phyloP scores from a whole-genome alignment of 768 basidiomycete species.

The Cystoderma amianthinum region DNA sequence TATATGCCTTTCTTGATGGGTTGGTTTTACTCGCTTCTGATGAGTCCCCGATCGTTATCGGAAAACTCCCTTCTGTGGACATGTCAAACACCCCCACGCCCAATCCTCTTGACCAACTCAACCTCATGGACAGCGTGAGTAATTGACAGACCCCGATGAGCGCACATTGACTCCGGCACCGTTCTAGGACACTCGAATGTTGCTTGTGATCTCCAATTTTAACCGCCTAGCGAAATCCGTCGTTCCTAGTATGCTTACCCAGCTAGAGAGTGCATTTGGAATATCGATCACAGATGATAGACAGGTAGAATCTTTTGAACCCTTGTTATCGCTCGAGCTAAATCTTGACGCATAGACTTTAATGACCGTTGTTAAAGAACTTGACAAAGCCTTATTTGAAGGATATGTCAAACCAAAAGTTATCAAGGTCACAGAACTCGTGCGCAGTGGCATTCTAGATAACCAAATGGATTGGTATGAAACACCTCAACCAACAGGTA shows the following conservation, averaged over 20 bases:
- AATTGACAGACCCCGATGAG: constrained; percentile 5
- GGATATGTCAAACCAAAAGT: constrained; percentile 82
- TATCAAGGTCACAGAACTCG: constrained; percentile 53
- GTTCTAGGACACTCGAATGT: constrained; percentile 72
- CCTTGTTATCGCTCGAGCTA: no score
- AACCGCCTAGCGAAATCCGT: constrained; percentile 61
- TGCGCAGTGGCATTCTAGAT: constrained; percentile 77
- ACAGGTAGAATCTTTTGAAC: no score
- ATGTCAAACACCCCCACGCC: constrained; percentile 23
- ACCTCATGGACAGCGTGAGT: constrained; percentile 58
- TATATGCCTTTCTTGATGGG: constrained; percentile 86
- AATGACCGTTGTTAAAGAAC: constrained; percentile 68
- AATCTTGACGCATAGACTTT: no score
- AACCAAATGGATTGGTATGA: constrained; percentile 90
- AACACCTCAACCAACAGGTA: constrained; percentile 87
- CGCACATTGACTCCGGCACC: constrained; percentile 6
- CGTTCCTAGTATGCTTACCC: constrained; percentile 74
- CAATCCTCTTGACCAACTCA: constrained; percentile 49
- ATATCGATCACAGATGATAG: constrained; percentile 67
- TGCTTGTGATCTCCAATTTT: constrained; percentile 89
- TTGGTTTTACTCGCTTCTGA: constrained; percentile 73
- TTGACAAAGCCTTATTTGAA: constrained; percentile 87
- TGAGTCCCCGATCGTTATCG: constrained; percentile 45
- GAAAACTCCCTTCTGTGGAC: constrained; percentile 24
- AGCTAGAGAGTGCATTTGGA: constrained; percentile 74